Evolutionary conservation across 768 basidiomycete genomes (phyloP).

Genomic region (Lentinula sp.): DNA sequence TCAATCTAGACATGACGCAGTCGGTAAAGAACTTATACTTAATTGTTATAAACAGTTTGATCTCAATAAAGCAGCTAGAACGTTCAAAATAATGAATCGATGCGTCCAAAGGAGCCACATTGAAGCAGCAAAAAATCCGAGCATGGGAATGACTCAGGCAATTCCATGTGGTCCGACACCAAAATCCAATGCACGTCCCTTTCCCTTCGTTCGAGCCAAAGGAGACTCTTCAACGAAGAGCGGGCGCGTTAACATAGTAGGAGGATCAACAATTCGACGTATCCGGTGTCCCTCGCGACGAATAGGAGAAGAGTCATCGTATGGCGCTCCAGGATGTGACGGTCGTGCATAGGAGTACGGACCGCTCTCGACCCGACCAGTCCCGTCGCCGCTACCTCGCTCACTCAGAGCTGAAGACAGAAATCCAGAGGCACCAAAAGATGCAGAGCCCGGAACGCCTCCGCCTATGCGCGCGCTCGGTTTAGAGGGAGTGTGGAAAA

Average conservation of each 20-base stretch:
- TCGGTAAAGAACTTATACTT: too few species aligned
- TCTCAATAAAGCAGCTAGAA: too few species aligned
- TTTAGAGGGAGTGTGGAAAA: conserved; percentile 51
- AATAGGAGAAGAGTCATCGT: conserved; percentile 51
- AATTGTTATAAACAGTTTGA: too few species aligned
- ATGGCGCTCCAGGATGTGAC: not conserved
- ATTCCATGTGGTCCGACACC: not conserved
- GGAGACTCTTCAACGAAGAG: conserved; percentile 2
- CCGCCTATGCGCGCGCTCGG: conserved; percentile 22
- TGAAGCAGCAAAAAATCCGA: too few species aligned
- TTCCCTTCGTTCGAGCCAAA: not conserved
- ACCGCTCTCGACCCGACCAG: conserved; percentile 13
- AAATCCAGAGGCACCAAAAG: conserved; percentile 21
- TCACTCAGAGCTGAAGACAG: conserved; percentile 27
- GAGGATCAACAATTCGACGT: conserved; percentile 23
- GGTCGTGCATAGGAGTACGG: conserved; percentile 18
- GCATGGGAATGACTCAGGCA: not conserved
- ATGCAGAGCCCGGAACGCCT: conserved; percentile 10
- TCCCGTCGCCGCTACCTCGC: conserved; percentile 9
- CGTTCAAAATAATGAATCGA: too few species aligned
- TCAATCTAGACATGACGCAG: too few species aligned
- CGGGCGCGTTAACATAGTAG: not conserved
- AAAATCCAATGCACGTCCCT: conserved; percentile 2
- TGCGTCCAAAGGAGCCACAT: too few species aligned
- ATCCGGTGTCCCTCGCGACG: conserved; percentile 32